Base-by-base conservation (phyloP, 164 flowering plant species). In the Kalanchoe fedtschenkoi region DNA sequence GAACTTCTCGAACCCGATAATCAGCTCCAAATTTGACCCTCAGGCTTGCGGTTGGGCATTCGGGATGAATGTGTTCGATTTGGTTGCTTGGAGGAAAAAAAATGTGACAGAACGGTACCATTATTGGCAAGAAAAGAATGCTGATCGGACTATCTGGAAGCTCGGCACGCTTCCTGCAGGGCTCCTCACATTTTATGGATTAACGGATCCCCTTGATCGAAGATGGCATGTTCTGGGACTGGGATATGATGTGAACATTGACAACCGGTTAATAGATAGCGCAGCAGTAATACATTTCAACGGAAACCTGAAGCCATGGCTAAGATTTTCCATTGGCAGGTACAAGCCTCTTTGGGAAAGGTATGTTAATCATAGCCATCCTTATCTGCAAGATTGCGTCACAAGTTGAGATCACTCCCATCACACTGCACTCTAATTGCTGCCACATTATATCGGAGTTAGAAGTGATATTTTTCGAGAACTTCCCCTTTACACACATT, bases 11-110 rank as follows among this genome's bases (percentile, higher is more conserved):
- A 83, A 80, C 63, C 77, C 91, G 33, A 53, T 75, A 59, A 82
- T 89, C 70, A 81, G 89, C 78, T 74, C 91, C 21, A 86, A 80
- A 67, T 76, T 85, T 70, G 93, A 89, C 62, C 96, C 96, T 5
- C 92, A 89, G 58, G 80, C 93, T 37, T 88, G 96, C 62, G 91
- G 83, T n/a, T 88, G 95, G 95, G 96, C 96, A 13, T 86, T 88
- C 62, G 93, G 96, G 22, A 82, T 89, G 93, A 89, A 89, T 66
- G 77, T 89, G 15, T 89, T 89, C 67, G 96, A 89, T 67, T 67
- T 89, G 69, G 67, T 85, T 62, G 80, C 78, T 16, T 89, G 93
- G 96, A 83, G 76, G 66, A 83, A 81, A 57, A 76, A 75, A 1
- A 87, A 89, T 62, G 87, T 89, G 66, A 89, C 96, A 0, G 80